Evolutionary conservation across 1,139 yeast genomes (phyloP).

Genomic region (Yamadazyma dushanensis): DNA sequence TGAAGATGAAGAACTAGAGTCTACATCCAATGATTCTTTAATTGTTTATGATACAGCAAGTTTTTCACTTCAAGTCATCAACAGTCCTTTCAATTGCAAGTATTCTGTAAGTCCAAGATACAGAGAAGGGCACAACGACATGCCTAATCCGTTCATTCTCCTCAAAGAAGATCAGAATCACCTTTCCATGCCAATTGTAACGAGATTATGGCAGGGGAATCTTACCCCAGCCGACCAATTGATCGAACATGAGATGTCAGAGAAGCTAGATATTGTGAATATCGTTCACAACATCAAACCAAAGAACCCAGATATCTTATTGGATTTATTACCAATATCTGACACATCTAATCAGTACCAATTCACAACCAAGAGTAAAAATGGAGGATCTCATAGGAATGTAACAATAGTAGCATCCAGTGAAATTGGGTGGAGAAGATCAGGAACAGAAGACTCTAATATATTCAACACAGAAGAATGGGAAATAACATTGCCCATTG

Average conservation of each 20-base stretch:
- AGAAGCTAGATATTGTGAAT: constrained; percentile 22
- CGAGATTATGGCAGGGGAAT: constrained; percentile 48
- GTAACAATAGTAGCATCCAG: constrained; percentile 30
- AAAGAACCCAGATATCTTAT: constrained; percentile 30
- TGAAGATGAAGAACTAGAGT: constrained; percentile 21
- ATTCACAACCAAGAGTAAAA: constrained; percentile 39
- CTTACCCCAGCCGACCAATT: constrained; percentile 18
- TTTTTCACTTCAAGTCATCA: constrained; percentile 30
- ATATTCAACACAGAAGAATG: constrained; percentile 35
- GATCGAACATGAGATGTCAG: background rate
- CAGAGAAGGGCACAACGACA: constrained; percentile 19
- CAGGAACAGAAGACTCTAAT: constrained; percentile 20
- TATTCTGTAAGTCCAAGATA: constrained; percentile 41
- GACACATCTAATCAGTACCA: constrained; percentile 15
- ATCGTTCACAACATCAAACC: constrained; percentile 26
- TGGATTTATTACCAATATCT: constrained; percentile 20
- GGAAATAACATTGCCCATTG: constrained; percentile 57
- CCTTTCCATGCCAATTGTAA: constrained; percentile 41
- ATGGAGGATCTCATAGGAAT: constrained; percentile 42
- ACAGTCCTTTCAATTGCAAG: constrained; percentile 35
- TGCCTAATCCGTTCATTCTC: constrained; percentile 47
- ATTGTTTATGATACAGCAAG: constrained; percentile 32
- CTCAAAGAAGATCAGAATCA: constrained; percentile 15
- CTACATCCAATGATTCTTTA: constrained; percentile 12
- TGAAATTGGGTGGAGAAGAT: constrained; percentile 36